phyloP scores from a whole-genome alignment of 352 stramenopile genomes.

The Globisporangium apiculatum region DNA sequence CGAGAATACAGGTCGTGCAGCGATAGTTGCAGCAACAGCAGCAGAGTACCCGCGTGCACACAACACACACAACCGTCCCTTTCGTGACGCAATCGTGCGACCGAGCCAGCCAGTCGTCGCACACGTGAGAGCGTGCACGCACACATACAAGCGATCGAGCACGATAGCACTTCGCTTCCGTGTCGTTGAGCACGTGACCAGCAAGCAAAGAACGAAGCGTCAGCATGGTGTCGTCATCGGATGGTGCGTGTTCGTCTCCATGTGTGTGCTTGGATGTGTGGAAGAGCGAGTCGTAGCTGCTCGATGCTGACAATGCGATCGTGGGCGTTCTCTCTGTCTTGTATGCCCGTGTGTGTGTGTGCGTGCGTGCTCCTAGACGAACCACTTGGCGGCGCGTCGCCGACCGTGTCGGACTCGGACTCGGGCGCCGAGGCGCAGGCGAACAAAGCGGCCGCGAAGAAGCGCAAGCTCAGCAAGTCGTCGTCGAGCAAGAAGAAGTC shows the following conservation, averaged over 20 bases:
- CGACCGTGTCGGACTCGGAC: conserved; percentile 82
- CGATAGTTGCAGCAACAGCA: too few species aligned
- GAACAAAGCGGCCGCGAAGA: conserved; percentile 33
- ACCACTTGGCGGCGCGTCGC: conserved; percentile 56
- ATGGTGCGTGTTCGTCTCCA: conserved; percentile 8
- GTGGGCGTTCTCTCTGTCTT: background rate
- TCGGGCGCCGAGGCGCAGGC: conserved; percentile 49
- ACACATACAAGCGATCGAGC: too few species aligned
- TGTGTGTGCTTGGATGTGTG: too few species aligned
- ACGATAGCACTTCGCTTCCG: too few species aligned
- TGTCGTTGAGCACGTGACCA: too few species aligned
- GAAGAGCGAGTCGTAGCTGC: background rate
- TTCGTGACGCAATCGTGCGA: too few species aligned
- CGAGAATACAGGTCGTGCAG: too few species aligned
- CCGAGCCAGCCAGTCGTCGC: background rate
- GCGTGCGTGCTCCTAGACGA: conserved; percentile 32
- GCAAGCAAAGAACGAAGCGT: background rate
- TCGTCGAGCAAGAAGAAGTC: conserved; percentile 28
- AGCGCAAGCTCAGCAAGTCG: conserved; percentile 57
- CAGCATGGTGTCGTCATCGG: conserved; percentile 13
- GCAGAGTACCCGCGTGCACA: too few species aligned
- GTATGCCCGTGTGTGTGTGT: background rate
- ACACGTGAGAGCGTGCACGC: too few species aligned
- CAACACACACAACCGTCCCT: too few species aligned
- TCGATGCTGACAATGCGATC: background rate